phyloP scores from a whole-genome alignment of 345 rosid species.

The Camelina neglecta region DNA sequence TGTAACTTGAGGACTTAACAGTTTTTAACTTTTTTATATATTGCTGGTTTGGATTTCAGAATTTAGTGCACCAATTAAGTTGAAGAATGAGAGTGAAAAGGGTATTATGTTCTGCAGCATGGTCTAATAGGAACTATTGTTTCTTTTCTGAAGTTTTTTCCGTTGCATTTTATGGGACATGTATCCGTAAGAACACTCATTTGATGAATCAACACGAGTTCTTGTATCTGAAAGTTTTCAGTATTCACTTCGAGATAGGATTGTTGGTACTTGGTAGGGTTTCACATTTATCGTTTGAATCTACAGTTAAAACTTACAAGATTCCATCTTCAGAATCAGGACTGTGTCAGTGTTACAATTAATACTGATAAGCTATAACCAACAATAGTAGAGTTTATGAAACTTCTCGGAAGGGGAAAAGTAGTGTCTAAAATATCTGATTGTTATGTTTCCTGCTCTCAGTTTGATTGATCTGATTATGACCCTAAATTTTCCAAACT shows the following conservation, averaged over 20 bases:
- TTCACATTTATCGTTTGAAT: not conserved
- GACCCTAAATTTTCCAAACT: not conserved
- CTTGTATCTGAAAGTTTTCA: not conserved
- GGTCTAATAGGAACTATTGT: slow-evolving; percentile 3
- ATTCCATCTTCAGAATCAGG: slow-evolving; percentile 11
- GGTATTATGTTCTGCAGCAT: not conserved
- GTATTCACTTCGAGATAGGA: not conserved
- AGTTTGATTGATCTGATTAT: not conserved
- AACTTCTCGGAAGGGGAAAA: not conserved
- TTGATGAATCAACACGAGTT: not conserved
- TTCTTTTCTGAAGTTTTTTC: not conserved
- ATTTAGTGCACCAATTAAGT: not conserved
- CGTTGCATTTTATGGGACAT: not conserved
- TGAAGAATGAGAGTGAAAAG: not conserved
- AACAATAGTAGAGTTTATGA: not conserved
- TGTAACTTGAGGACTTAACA: not conserved
- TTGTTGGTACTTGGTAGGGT: not conserved
- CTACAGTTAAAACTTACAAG: not conserved
- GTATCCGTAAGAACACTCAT: not conserved
- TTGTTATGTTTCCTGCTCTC: not conserved
- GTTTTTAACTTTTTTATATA: not conserved
- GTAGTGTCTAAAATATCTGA: not conserved
- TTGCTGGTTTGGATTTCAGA: slow-evolving; percentile 3
- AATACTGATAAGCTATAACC: not conserved
- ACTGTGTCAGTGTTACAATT: not conserved